These are phyloP conservation scores for Dioscorea dumetorum DNA, from an alignment of 106 monocot genomes.

Conservation along the genomic window DNA sequence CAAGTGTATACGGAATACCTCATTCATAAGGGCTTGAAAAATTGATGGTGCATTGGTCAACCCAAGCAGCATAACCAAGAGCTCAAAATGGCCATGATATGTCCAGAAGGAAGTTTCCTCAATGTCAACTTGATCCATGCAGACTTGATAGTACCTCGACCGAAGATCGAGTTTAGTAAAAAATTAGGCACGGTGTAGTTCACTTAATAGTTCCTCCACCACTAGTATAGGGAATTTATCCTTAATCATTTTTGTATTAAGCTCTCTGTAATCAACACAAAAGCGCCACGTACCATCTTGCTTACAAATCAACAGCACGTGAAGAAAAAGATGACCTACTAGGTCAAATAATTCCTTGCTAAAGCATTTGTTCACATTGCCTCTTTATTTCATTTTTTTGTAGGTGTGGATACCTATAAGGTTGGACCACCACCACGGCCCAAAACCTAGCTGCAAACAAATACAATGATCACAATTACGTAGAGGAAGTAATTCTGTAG, in stretches of 20 bases:
- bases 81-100: background rate
- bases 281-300: conserved; percentile 7
- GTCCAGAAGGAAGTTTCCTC: background rate
- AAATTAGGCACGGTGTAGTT: background rate
- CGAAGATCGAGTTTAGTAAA: background rate
- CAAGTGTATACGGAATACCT: no score
- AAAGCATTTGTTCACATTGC: background rate
- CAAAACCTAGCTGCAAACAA: no score
- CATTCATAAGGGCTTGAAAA: no score
- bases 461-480: no score
- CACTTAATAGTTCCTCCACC: background rate
- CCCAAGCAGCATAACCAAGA: no score
- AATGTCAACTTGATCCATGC: background rate
- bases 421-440: no score
- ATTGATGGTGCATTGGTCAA: no score
- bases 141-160: conserved; percentile 2
- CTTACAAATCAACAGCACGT: conserved; percentile 5
- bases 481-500: no score
- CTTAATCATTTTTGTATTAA: conserved; percentile 9
- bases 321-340: conserved; percentile 1
- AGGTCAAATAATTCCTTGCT: background rate
- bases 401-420: no score
- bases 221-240: conserved; percentile 3
- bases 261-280: conserved; percentile 6
- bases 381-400: no score